These are phyloP conservation scores for Erucastrum elatum DNA, from an alignment of 345 rosid species.

Conservation along the genomic window DNA sequence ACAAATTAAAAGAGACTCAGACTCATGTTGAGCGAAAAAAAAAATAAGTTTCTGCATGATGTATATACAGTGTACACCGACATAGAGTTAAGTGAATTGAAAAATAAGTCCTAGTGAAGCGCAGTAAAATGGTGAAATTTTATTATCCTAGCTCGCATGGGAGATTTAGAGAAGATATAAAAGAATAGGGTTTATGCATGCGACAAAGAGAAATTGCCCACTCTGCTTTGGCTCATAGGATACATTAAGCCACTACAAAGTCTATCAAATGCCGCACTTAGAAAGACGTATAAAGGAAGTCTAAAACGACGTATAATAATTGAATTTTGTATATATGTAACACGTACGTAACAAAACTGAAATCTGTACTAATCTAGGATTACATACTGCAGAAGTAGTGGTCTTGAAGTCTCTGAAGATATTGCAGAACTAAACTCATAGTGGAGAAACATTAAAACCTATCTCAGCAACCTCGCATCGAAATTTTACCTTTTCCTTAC, in stretches of 20 bases:
- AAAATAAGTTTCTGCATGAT: constrained; percentile 15
- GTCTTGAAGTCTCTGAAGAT: no score
- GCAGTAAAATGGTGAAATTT: not conserved
- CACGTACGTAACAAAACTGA: not conserved
- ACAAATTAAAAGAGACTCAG: constrained; percentile 38
- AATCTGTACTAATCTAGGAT: not conserved
- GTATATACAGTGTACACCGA: not conserved
- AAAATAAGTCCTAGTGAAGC: not conserved
- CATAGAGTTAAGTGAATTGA: not conserved
- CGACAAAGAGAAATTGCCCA: not conserved
- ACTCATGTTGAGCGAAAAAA: not conserved
- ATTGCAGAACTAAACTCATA: no score
- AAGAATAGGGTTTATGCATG: not conserved
- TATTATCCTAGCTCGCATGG: not conserved
- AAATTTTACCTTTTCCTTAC: no score
- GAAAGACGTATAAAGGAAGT: not conserved
- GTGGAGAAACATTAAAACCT: no score
- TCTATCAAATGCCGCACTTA: not conserved
- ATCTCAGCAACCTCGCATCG: no score
- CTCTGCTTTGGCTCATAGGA: not conserved
- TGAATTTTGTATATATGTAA: not conserved
- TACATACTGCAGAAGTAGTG: no score
- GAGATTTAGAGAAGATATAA: not conserved
- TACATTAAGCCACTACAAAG: not conserved
- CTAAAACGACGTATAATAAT: not conserved